Base-by-base conservation (phyloP, 83 land plant genomes). In the Picea mariana region DNA sequence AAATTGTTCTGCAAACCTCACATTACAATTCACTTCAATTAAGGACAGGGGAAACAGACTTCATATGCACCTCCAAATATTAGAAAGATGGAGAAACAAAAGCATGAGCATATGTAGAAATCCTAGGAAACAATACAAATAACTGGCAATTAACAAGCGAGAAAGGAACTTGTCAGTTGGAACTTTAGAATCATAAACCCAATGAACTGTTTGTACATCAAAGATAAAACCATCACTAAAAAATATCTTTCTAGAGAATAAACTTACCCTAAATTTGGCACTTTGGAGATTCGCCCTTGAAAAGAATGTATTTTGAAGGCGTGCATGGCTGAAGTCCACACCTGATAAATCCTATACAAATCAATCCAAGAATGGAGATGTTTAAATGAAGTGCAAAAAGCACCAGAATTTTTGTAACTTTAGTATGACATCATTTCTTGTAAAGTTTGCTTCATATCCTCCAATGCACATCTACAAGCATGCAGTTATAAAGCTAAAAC, bases 271-370 rank as follows among this genome's bases (percentile, higher is more conserved):
- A 69, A 96, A 94, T 79, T 94, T 91, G 18, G 98, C 92, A 24
- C 80, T 67, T 17, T 91, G 90, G 62, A 96, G 90, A 83, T 96
- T 91, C n/a, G 98, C 98, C 83, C 91, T 85, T 52, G 95, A 92
- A 79, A 96, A 96, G 84, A 92, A 90, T 1, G 95, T 92, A 76
- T 85, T 88, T 78, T 81, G 86, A 20, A 96, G 82, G 58, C 90
- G 81, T 68, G 97, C 93, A 90, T 85, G 82, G 83, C 97, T 94
- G 86, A 96, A 91, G 77, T 96, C 98, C 80, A 93, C 97, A 84
- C 67, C 82, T 27, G 94, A 93, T 17, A 96, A 87, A 85, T 96
- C 97, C 94, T 94, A 21, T 20, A 40, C 9, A 72, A 1, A 44
- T 44, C 58, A 73, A 47, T 44, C 26, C 26, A 73, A 52, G 24